Evolutionary conservation across 2,329 filamentous ascomycete species (phyloP), one percentile per base, ranked within the genome.

Genomic region (Nigrospora osmanthi): DNA sequence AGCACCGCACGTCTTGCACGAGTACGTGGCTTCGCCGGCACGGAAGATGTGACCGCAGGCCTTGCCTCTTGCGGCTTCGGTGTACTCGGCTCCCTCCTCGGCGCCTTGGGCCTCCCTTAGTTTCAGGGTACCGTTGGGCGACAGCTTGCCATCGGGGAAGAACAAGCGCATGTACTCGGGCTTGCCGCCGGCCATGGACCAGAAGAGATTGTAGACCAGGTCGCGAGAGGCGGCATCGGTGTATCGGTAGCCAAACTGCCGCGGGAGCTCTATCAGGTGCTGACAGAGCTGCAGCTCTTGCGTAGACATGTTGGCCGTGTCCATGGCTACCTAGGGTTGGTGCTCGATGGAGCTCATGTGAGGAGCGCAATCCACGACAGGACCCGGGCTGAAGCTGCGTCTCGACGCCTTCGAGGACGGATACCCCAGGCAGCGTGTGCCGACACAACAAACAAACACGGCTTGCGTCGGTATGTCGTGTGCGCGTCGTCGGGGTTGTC

Each of bases 21-120:
- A 79, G 64, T 97, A 98, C 47, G 89, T 91, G 46, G 89, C 90
- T 70, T 98, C 93, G 42, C 91, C 93, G 13, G 80, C 77, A 67
- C 91, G 91, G 75, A 98, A 95, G 50, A 98, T 97, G 70, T 98
- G 94, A 4, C 93, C 94, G 63, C 93, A 98, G 39, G 89, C 84
- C 66, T 94, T 94, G 45, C 94, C 93, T 54, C 89, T 81, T 13
- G 93, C 93, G 7, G 87, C 85, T 54, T 91, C 86, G 16, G 89
- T 93, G 62, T 97, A 98, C 64, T 98, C 94, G 31, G 91, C 89
- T 11, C 93, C 91, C 59, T 95, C 89, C 47, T 89, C 76, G n/a
- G 88, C 88, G 15, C 90, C 91, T 61, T 98, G 94, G 14, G 90
- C 90, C 55, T 88, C 83, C 49, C 85, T 80, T 35, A 98, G 72